Percentiles rank a stretch among this genome's conserved stretches.
These are phyloP conservation scores for Peterozyma xylosa DNA, from an alignment of 805 yeast genomes.

Conservation along the genomic window DNA sequence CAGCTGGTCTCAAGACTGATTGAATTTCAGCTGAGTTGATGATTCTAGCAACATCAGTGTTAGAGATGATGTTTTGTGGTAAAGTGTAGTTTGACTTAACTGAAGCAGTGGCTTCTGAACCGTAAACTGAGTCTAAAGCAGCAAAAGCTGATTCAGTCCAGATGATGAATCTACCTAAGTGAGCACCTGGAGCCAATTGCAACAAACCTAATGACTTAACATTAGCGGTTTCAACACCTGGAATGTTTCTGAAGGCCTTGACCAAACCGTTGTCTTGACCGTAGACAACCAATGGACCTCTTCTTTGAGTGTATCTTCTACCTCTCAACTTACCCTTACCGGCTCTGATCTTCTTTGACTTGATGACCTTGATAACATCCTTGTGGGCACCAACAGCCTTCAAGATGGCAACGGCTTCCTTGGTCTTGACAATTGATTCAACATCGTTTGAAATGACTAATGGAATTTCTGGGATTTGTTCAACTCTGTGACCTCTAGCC, in stretches of 20 bases:
- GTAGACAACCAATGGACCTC: constrained; percentile 99
- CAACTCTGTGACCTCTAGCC: constrained; percentile 99
- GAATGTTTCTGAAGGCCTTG: constrained; percentile 98
- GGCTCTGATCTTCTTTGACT: constrained; percentile 98
- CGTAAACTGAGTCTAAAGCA: constrained; percentile 95
- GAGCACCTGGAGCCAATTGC: constrained; percentile 99
- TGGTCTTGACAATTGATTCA: constrained; percentile 92
- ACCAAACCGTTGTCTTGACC: constrained; percentile 95
- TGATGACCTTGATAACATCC: constrained; percentile 95
- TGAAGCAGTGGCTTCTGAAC: constrained; percentile 79
- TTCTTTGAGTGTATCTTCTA: constrained; percentile 99
- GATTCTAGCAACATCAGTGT: constrained; percentile 93
- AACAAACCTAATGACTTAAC: constrained; percentile 90
- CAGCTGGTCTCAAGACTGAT: constrained; percentile 94
- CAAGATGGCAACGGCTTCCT: constrained; percentile 96
- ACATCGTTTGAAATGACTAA: constrained; percentile 91
- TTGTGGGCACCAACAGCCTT: constrained; percentile 99
- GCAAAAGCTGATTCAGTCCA: constrained; percentile 99
- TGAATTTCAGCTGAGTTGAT: constrained; percentile 99
- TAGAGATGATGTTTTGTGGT: constrained; percentile 90
- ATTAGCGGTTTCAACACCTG: constrained; percentile 97
- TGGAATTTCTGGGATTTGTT: constrained; percentile 97
- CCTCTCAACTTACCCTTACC: constrained; percentile 99
- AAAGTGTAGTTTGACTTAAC: constrained; percentile 84
- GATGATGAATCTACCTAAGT: constrained; percentile 98